Evolutionary conservation across 495 filamentous ascomycete species (phyloP), one percentile per base, ranked within the genome.

Genomic region (Penicillium dipodomyicola): DNA sequence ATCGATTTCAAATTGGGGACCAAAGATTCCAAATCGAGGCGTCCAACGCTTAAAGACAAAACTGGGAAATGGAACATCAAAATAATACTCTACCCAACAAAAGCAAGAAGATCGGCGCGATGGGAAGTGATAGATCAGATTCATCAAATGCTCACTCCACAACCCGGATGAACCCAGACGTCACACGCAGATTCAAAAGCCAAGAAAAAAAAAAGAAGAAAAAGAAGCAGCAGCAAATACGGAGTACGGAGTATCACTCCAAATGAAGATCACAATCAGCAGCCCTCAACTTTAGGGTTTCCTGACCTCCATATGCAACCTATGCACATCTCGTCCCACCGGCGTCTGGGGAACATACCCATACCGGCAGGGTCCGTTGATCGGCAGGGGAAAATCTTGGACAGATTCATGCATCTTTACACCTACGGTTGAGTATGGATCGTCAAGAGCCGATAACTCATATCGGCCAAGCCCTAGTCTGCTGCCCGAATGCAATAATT

Each of bases 401-500:
- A 46, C 17, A 17, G 7, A 29, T 54, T 37, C 42, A 45, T 54
- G 30, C 52, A 45, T 10, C 0, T 29, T 17, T 14, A 44, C 25
- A 15, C 15, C 15, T 43, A 6, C 35, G 23, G 23, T 3, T 41
- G 19, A 25, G 17, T 4, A 25, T 29, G 39, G 22, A 40, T 48
- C 25, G n/a, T n/a, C n/a, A 5, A 17, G 22, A 30, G 23, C 10
- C 11, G 8, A 30, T 27, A 19, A 30, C 30, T 25, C 35, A 41
- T 52, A 17, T 22, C 20, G 2, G 50, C 37, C 39, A 42, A 52
- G 50, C 23, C 5, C 17, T 29, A 32, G 0, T 25, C 19, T 39
- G 32, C 32, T 19, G 29, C 3, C 30, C 32, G 42, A n/a, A 43
- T 44, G 33, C 49, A 61, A 58, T 52, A 27, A 48, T 55, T 33